A percentile compares a stretch with the other conserved stretches of the same genome.
Evolutionary conservation across 2,329 filamentous ascomycete species (phyloP).

Genomic region (Cladosporium sp.): DNA sequence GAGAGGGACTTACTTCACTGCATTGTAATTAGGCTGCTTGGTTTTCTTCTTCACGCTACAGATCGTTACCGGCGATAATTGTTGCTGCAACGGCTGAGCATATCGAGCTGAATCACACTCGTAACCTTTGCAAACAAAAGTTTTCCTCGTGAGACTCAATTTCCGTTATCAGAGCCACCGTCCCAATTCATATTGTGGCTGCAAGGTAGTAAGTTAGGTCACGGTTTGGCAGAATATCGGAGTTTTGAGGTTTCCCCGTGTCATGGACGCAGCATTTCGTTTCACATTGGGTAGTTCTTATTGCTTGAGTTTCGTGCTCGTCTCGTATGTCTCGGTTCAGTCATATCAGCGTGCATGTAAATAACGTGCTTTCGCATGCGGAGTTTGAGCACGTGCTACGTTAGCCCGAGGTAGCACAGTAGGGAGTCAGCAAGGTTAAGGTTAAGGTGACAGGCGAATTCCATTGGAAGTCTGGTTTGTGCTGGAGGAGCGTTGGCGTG

Average conservation of each 20-base stretch:
- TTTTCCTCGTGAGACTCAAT: neutral
- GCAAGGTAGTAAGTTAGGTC: neutral
- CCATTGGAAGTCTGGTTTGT: no score
- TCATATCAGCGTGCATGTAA: no score
- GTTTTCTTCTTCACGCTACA: neutral
- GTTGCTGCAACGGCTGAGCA: neutral
- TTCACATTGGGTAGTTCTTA: no score
- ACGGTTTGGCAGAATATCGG: neutral
- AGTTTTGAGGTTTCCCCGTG: neutral
- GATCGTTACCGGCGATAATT: neutral
- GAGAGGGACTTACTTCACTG: neutral
- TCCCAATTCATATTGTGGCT: no score
- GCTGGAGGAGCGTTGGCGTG: no score
- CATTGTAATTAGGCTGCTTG: neutral
- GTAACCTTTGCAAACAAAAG: neutral
- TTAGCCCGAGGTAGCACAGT: no score
- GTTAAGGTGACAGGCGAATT: no score
- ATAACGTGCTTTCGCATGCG: no score
- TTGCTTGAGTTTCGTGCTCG: no score
- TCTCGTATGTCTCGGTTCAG: no score
- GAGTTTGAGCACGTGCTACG: no score
- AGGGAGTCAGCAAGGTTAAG: no score
- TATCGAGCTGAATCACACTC: neutral
- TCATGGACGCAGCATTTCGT: neutral
- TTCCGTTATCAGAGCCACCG: neutral